phyloP scores from a whole-genome alignment of 345 rosid species.

The Geranium brycei region DNA sequence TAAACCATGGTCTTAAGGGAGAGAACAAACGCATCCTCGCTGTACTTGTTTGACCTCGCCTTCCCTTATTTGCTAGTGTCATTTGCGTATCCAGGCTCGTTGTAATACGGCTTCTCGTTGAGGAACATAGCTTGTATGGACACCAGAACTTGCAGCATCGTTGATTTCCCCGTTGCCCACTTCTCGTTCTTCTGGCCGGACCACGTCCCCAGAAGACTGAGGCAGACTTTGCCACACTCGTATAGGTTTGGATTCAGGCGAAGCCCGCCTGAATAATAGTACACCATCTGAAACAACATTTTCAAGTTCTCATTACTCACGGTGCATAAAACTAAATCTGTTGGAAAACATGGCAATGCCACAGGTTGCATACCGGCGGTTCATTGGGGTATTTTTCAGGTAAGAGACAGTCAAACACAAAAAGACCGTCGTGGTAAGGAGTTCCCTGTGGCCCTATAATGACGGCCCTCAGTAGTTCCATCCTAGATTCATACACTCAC shows the following conservation, averaged over 20 bases:
- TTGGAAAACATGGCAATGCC: neutral
- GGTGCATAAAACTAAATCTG: neutral
- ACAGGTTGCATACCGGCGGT: constrained; percentile 34
- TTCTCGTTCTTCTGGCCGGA: constrained; percentile 30
- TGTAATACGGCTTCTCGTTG: constrained; percentile 39
- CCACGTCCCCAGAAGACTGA: constrained; percentile 60
- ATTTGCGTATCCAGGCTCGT: constrained; percentile 45
- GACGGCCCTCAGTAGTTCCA: constrained; percentile 46
- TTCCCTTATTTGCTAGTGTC: constrained; percentile 24
- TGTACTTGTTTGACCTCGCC: constrained; percentile 24
- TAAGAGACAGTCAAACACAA: constrained; percentile 49
- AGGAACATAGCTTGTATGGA: constrained; percentile 47
- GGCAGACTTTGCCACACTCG: constrained; percentile 53
- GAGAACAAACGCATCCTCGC: constrained; percentile 25
- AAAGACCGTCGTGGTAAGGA: constrained; percentile 62
- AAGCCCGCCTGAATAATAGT: constrained; percentile 55
- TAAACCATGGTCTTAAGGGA: constrained; percentile 54
- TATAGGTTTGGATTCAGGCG: constrained; percentile 48
- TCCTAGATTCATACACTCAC: constrained; percentile 45
- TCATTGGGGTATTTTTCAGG: constrained; percentile 32
- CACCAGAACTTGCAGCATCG: constrained; percentile 57
- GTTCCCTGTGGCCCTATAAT: constrained; percentile 46
- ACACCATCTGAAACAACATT: constrained; percentile 28
- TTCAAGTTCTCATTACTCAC: neutral
- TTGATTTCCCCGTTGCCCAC: constrained; percentile 42